A percentile compares a stretch with the other conserved stretches of the same genome.
phyloP scores from a whole-genome alignment of 352 stramenopile genomes.

The Pythium dissimile region DNA sequence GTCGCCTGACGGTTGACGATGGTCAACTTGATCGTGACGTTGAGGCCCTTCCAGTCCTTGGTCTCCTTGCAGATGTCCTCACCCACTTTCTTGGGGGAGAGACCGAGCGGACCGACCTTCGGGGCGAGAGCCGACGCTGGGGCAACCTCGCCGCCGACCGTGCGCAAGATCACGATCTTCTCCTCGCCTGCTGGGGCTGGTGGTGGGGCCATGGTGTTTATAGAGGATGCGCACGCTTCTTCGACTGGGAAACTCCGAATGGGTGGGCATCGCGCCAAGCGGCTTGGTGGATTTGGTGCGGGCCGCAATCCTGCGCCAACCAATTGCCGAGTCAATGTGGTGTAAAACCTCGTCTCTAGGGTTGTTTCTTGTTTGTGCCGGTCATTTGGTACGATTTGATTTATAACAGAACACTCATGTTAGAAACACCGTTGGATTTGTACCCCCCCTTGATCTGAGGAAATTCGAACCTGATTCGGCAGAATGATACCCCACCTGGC shows the following conservation, averaged over 20 bases:
- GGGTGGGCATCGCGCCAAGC: not conserved
- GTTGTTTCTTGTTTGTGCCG: not conserved
- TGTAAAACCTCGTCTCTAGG: not conserved
- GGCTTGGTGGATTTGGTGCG: not conserved
- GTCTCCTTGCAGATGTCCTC: slow-evolving; percentile 99
- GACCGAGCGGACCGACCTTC: slow-evolving; percentile 99
- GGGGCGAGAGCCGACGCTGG: slow-evolving; percentile 97
- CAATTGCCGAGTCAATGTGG: slow-evolving; percentile 7
- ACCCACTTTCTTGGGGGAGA: slow-evolving; percentile 99
- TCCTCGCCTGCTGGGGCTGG: slow-evolving; percentile 81
- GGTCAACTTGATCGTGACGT: slow-evolving; percentile 99
- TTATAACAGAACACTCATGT: not conserved
- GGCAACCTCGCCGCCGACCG: slow-evolving; percentile 98
- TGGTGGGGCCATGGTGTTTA: slow-evolving; percentile 89
- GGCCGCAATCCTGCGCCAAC: slow-evolving; percentile 19
- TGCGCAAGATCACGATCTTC: slow-evolving; percentile 97
- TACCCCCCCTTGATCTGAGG: too few species aligned
- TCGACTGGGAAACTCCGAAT: slow-evolving; percentile 28
- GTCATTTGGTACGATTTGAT: not conserved
- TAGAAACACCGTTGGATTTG: not conserved
- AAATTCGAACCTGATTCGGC: too few species aligned
- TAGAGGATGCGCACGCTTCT: slow-evolving; percentile 73
- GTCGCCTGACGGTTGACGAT: slow-evolving; percentile 99
- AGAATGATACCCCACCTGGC: too few species aligned
- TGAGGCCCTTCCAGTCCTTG: slow-evolving; percentile 99